Evolutionary conservation across 106 monocot genomes (phyloP).

Genomic region (Dendrobium catenatum): DNA sequence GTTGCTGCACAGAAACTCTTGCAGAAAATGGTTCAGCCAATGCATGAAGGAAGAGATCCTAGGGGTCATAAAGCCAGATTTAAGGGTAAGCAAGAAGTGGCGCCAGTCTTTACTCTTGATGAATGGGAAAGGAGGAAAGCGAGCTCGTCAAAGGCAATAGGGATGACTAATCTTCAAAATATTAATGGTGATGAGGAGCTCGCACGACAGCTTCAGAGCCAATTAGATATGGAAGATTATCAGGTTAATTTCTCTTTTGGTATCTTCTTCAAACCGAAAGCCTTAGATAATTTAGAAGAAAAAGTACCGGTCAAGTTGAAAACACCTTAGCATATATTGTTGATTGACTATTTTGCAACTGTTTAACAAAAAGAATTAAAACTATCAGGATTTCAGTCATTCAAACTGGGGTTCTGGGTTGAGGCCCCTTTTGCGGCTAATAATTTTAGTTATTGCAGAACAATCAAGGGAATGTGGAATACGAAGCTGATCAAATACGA

Average conservation of each 20-base stretch:
- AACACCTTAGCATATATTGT: too few species aligned
- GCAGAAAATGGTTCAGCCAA: slow-evolving; percentile 69
- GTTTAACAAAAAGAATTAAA: too few species aligned
- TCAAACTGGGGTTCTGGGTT: too few species aligned
- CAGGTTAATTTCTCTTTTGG: slow-evolving; percentile 19
- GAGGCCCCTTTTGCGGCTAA: background rate
- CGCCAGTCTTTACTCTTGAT: slow-evolving; percentile 76
- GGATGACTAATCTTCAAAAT: slow-evolving; percentile 23
- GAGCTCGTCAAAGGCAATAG: slow-evolving; percentile 10
- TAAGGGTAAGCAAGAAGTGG: slow-evolving; percentile 61
- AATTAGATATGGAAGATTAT: slow-evolving; percentile 79
- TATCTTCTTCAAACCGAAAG: background rate
- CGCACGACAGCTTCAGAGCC: slow-evolving; percentile 69
- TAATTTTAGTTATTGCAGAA: slow-evolving; percentile 9
- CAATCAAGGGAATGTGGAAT: slow-evolving; percentile 21
- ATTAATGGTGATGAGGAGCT: slow-evolving; percentile 77
- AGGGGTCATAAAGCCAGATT: slow-evolving; percentile 44
- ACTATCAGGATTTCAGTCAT: too few species aligned
- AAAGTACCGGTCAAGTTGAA: background rate
- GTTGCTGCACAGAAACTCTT: slow-evolving; percentile 92
- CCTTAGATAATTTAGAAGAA: background rate
- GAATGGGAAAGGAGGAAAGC: slow-evolving; percentile 93
- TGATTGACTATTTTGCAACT: too few species aligned
- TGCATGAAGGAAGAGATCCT: slow-evolving; percentile 24
- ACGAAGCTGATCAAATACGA: slow-evolving; percentile 65